Percentiles rank a stretch among this genome's conserved stretches.
These are phyloP conservation scores for Amaranthus hypochondriacus DNA, from an alignment of 148 eudicot genomes.

Conservation along the genomic window DNA sequence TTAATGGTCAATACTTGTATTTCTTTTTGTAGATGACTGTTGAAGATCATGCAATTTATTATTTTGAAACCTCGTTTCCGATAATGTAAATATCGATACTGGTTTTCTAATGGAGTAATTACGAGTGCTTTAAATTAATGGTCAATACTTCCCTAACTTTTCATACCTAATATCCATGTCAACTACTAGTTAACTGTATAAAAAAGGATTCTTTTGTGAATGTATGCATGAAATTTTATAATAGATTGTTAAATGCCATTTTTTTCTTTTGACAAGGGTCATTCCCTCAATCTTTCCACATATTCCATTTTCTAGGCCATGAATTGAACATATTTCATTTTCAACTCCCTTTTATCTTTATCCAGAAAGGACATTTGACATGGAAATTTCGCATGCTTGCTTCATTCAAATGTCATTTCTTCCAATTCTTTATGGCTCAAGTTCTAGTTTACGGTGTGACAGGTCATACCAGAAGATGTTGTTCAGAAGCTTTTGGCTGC, in stretches of 20 bases:
- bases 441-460: constrained; percentile 16
- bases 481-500: constrained; percentile 66
- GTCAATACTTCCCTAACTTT: too few relatives aligned
- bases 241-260: neutral
- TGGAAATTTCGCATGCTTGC: neutral
- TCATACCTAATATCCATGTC: neutral
- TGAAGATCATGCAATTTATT: too few relatives aligned
- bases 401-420: neutral
- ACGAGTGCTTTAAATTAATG: too few relatives aligned
- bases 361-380: neutral
- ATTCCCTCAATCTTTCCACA: neutral
- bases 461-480: constrained; percentile 77
- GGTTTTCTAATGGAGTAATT: too few relatives aligned
- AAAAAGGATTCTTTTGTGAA: neutral
- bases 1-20: too few relatives aligned
- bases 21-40: too few relatives aligned
- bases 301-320: neutral
- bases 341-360: neutral
- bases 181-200: neutral
- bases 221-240: neutral
- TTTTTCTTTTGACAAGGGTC: neutral
- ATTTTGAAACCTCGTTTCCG: too few relatives aligned
- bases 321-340: neutral
- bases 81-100: too few relatives aligned
- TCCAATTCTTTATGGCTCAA: neutral